Evolutionary conservation across 2,329 filamentous ascomycete species (phyloP), one percentile per base, ranked within the genome.

Genomic region (Pseudogymnoascus verrucosus): DNA sequence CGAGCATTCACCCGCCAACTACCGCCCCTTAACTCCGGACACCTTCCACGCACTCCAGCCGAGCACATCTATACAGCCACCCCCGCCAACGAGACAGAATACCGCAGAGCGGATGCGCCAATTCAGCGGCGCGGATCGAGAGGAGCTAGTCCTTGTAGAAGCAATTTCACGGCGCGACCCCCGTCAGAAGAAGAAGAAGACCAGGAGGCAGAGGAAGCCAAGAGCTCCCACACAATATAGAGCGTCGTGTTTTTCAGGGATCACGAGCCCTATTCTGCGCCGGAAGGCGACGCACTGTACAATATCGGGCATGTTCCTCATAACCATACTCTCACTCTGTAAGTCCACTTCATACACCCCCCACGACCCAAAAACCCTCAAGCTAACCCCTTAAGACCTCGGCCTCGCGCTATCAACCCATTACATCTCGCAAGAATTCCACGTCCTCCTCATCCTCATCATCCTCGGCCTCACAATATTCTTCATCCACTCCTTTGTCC

Each of bases 401-500:
- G 84, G 84, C 4, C 82, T 96, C 51, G 84, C 86, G 19, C 79
- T 92, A 51, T 87, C 88, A 2, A 80, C 84, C 65, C 83, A 83
- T 42, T 80, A 85, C 65, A 78, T 83, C 61, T 84, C 83, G 44
- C 84, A 84, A 73, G 89, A 91, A 74, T 88, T 96, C 71, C 89
- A 91, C 70, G 84, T 96, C 65, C 79, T 96, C 62, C 82, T 96
- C 65, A 87, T 96, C 64, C 81, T 96, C 62, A 80, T 93, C 67
- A 87, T 96, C 64, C 77, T 96, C 61, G 78, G 88, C 62, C 82
- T 88, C 36, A 87, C 88, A 1, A 84, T 93, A 68, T 86, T 96
- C 76, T 95, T 96, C 79, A 89, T 86, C 71, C 90, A 96, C 75
- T 85, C 87, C 44, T 77, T 95, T 14, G 83, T 95, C 64, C 86